Conservation (phyloP, 163 green algal genomes). For the Scenedesmus sp. region DNA sequence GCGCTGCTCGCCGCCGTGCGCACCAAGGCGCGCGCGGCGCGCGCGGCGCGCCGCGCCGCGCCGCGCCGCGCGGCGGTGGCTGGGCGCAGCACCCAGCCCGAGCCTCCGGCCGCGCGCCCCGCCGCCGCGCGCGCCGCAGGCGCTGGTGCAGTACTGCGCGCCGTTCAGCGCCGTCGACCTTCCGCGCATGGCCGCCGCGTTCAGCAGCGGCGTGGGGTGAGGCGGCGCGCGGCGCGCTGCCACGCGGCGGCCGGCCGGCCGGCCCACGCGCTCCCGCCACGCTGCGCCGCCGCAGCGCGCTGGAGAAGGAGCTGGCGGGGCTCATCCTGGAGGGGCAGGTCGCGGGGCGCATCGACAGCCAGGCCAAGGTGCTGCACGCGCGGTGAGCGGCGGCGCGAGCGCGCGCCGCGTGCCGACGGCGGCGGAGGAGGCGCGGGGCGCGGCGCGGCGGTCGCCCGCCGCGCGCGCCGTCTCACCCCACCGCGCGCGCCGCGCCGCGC, state of each 20-base stretch:
- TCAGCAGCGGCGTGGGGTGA: conserved; percentile 72
- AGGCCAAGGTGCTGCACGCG: conserved; percentile 76
- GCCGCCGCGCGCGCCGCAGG: conserved; percentile 56
- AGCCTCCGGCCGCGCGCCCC: conserved; percentile 51
- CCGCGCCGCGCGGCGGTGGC: too few relatives aligned
- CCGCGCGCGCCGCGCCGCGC: too few relatives aligned
- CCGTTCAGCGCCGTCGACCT: conserved; percentile 85
- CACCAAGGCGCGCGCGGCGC: conserved; percentile 24
- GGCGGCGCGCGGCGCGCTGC: neutral
- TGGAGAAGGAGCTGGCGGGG: conserved; percentile 81
- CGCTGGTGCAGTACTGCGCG: conserved; percentile 67
- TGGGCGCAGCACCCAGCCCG: too few relatives aligned
- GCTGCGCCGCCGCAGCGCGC: conserved; percentile 53
- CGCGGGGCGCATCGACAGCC: conserved; percentile 81
- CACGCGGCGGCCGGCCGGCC: neutral
- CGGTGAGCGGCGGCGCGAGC: too few relatives aligned
- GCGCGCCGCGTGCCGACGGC: too few relatives aligned
- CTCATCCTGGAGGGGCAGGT: conserved; percentile 79
- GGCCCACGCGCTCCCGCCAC: neutral
- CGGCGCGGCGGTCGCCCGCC: too few relatives aligned
- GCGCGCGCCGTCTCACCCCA: too few relatives aligned
- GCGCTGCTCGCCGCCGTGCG: conserved; percentile 12
- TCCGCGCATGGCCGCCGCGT: conserved; percentile 74
- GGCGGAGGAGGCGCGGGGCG: too few relatives aligned
- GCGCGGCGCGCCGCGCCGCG: too few relatives aligned